Percentiles rank a stretch among this genome's conserved stretches.
phyloP scores from a whole-genome alignment of 106 monocot species.

The Dioscorea dumetorum region DNA sequence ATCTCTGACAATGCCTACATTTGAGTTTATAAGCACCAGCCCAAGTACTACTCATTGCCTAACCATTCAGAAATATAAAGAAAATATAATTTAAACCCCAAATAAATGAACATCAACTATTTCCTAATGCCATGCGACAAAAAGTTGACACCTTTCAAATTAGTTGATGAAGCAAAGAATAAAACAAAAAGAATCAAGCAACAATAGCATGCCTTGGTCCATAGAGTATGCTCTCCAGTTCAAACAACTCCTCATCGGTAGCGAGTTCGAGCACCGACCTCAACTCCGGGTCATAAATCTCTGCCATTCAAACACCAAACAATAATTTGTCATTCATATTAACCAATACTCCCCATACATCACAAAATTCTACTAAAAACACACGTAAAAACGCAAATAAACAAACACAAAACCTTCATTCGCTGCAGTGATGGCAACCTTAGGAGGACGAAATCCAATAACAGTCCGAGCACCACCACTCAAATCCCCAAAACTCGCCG shows the following conservation, averaged over 20 bases:
- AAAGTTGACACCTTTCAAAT: no score
- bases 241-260: slow-evolving; percentile 63
- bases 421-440: slow-evolving; percentile 10
- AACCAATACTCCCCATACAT: background rate
- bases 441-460: slow-evolving; percentile 12
- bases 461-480: background rate
- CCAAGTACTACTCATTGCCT: no score
- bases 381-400: background rate
- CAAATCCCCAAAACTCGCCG: background rate
- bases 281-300: slow-evolving; percentile 66
- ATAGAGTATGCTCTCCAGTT: slow-evolving; percentile 85
- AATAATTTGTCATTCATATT: background rate
- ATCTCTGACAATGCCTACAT: no score
- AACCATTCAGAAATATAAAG: no score
- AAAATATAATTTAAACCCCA: no score
- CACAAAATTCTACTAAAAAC: no score
- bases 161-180: no score
- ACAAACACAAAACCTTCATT: slow-evolving; percentile 13
- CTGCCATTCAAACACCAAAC: slow-evolving; percentile 14
- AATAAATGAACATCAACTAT: no score
- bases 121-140: no score
- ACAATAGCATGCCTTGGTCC: slow-evolving; percentile 46
- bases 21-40: no score
- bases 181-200: background rate
- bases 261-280: slow-evolving; percentile 89